A percentile compares a stretch with the other conserved stretches of the same genome.
Evolutionary conservation across 441 rosid species (phyloP).

Genomic region (Aquilaria agallochum): DNA sequence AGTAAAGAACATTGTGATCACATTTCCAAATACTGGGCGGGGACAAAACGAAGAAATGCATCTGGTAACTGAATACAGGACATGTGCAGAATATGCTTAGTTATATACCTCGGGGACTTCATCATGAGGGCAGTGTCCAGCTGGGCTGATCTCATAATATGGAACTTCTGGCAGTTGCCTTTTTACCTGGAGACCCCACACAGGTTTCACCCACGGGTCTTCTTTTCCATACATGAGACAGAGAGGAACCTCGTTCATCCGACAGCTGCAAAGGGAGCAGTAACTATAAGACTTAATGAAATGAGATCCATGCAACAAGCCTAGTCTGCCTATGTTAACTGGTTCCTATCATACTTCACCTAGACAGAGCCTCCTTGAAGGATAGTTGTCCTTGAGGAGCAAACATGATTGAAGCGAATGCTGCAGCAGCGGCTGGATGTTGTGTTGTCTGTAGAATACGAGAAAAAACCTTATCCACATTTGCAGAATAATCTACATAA

Average conservation of each 20-base stretch:
- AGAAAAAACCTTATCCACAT: constrained; percentile 74
- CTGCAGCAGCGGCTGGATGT: constrained; percentile 97
- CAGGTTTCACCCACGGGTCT: constrained; percentile 96
- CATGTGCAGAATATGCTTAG: background rate
- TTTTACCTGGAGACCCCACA: constrained; percentile 82
- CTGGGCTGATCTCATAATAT: constrained; percentile 93
- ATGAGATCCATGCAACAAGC: too few species aligned
- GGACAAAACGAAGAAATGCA: too few species aligned
- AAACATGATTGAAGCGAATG: constrained; percentile 88
- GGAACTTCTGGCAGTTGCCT: constrained; percentile 70
- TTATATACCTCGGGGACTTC: constrained; percentile 92
- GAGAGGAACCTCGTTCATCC: constrained; percentile 44
- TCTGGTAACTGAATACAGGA: too few species aligned
- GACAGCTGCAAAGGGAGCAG: constrained; percentile 45
- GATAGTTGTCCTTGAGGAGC: constrained; percentile 84
- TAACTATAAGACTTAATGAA: constrained; percentile 2
- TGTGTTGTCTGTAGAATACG: constrained; percentile 69
- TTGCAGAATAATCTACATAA: constrained; percentile 77
- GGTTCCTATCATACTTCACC: constrained; percentile 24
- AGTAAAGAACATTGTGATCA: too few species aligned
- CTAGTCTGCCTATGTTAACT: background rate
- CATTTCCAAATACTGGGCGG: too few species aligned
- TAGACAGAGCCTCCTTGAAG: constrained; percentile 61
- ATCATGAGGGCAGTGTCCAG: constrained; percentile 98
- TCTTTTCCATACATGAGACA: constrained; percentile 93